Base-by-base conservation (phyloP, 2,329 filamentous ascomycete genomes). In the Purpureocillium lavendulum region DNA sequence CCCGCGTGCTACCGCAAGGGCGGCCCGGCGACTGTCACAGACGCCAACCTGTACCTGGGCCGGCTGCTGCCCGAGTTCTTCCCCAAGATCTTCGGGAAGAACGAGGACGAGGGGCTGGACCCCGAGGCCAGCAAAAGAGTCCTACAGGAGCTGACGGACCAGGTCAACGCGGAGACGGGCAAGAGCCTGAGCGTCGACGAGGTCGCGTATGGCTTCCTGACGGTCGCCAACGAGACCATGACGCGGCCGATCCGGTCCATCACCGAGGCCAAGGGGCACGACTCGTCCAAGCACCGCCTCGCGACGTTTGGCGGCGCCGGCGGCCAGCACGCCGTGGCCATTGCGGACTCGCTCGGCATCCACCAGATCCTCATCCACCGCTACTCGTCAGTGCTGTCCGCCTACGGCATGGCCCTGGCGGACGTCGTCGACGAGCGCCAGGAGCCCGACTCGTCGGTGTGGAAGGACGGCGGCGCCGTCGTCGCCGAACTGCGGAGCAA, bases 1-100 rank as follows among this genome's bases (percentile, higher is more conserved):
- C 82, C 82, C 3, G 80, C 80, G 1, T 84, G 80, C 45, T 86
- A 87, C 50, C 69, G 81, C n/a, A 85, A 86, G 54, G 78, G 74
- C 2, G 82, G 82, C 0, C 81, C 82, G 12, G 57, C 84, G 11
- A 84, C 82, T 1, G 80, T 86, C 33, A 86, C 82, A 0, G 82
- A 87, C 53, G 82, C 82, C 0, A 86, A 85, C 47, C 56, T 85
- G 2, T 77, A 81, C 48, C 72, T 86, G 2, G 81, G 82, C 2
- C 67, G 82, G 29, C 58, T 63, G 30, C 50, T 60, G 30, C 66
- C 82, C 0, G 77, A 83, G 38, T 84, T 80, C 55, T 86, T 85
- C 49, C 82, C 80, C 1, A 80, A 81, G 48, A 84, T 86, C 3
- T 52, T 52, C 28, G 50, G 50, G 10, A 37, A 42, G 18, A 45